These are phyloP conservation scores for Omphalotus olearius DNA, from an alignment of 1,284 basidiomycete species.

Conservation along the genomic window DNA sequence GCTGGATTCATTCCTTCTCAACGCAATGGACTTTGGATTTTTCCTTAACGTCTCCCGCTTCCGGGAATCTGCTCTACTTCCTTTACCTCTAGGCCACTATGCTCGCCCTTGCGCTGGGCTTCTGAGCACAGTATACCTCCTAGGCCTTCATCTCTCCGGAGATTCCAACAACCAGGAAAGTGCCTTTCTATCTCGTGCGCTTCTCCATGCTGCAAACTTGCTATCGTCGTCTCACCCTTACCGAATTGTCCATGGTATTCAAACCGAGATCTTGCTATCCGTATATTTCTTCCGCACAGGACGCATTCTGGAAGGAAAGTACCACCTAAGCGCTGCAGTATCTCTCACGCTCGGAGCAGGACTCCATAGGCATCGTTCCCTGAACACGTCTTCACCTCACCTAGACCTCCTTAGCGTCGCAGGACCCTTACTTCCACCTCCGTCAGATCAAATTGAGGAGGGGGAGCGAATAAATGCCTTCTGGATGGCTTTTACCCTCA, in stretches of 20 bases:
- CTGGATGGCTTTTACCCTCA: slow-evolving; percentile 50
- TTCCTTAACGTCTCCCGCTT: slow-evolving; percentile 43
- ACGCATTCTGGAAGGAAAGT: slow-evolving; percentile 40
- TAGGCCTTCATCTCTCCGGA: slow-evolving; percentile 42
- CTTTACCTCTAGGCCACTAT: slow-evolving; percentile 26
- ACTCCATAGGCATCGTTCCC: slow-evolving; percentile 37
- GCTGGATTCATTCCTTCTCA: slow-evolving; percentile 30
- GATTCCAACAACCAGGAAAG: slow-evolving; percentile 24
- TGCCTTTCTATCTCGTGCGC: slow-evolving; percentile 37
- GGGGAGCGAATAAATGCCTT: slow-evolving; percentile 56
- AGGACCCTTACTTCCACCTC: slow-evolving; percentile 26
- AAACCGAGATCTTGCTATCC: slow-evolving; percentile 52
- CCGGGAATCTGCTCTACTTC: slow-evolving; percentile 30
- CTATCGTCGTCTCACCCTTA: slow-evolving; percentile 34
- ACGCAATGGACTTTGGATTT: slow-evolving; percentile 41
- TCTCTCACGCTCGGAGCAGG: slow-evolving; percentile 36
- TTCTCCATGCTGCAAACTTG: slow-evolving; percentile 37
- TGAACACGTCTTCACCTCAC: slow-evolving; percentile 24
- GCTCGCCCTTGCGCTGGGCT: slow-evolving; percentile 45
- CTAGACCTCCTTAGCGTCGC: slow-evolving; percentile 31
- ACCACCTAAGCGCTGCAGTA: slow-evolving; percentile 35
- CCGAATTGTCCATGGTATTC: slow-evolving; percentile 47
- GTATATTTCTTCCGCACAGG: slow-evolving; percentile 51
- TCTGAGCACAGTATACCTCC: slow-evolving; percentile 43
- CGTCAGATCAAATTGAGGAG: slow-evolving; percentile 40